Percentiles rank a stretch among this genome's conserved stretches.
Evolutionary conservation across 2,329 filamentous ascomycete species (phyloP).

Genomic region (Drechmeria coniospora): DNA sequence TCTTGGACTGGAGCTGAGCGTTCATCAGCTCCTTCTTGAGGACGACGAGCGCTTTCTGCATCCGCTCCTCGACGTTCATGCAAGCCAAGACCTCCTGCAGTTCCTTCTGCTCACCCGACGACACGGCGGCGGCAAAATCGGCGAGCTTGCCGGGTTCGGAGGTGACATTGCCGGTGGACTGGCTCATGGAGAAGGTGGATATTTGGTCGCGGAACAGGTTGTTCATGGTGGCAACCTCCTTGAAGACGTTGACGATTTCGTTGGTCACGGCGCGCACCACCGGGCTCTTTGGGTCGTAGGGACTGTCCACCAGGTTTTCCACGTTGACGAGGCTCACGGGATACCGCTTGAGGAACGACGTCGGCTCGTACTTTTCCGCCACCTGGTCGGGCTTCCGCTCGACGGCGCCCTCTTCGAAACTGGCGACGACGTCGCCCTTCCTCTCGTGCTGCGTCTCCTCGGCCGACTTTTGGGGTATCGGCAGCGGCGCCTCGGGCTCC

Average conservation of each 20-base stretch:
- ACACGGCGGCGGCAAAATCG: constrained; percentile 92
- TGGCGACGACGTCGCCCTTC: constrained; percentile 89
- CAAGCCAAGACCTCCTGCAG: constrained; percentile 82
- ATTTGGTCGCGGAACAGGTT: constrained; percentile 94
- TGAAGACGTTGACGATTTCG: constrained; percentile 98
- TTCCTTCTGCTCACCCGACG: constrained; percentile 82
- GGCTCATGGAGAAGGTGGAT: constrained; percentile 89
- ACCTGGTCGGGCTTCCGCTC: constrained; percentile 38
- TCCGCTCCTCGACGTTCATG: constrained; percentile 78
- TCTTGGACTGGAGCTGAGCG: constrained; percentile 90
- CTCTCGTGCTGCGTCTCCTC: constrained; percentile 47
- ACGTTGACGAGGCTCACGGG: constrained; percentile 90
- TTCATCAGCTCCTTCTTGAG: constrained; percentile 99
- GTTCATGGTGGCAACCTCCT: constrained; percentile 88
- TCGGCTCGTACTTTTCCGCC: constrained; percentile 60
- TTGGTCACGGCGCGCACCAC: constrained; percentile 86
- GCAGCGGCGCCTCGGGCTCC: constrained; percentile 36
- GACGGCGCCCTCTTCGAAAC: constrained; percentile 73
- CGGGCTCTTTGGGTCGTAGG: constrained; percentile 77
- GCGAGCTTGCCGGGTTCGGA: constrained; percentile 90
- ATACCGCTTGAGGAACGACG: constrained; percentile 80
- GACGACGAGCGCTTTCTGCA: constrained; percentile 81
- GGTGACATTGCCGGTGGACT: constrained; percentile 85
- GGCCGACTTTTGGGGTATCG: constrained; percentile 37
- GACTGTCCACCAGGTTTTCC: constrained; percentile 79